Evolutionary conservation across 148 eudicot species (phyloP).

Genomic region (Beta vulgaris): DNA sequence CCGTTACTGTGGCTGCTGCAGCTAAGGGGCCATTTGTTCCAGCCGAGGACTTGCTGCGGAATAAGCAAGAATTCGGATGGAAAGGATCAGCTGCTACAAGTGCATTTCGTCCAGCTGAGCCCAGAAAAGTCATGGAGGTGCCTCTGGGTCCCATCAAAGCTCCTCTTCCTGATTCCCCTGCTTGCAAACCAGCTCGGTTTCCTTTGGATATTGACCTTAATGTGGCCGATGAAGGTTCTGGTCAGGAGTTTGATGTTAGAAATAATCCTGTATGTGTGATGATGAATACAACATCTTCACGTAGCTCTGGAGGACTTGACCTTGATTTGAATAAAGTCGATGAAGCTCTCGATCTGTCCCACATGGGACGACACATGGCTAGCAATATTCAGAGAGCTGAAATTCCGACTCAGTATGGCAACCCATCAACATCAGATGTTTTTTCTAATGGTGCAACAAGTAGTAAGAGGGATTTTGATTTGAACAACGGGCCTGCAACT

Average conservation of each 20-base stretch:
- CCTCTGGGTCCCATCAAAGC: conserved; percentile 24
- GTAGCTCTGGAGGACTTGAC: conserved; percentile 51
- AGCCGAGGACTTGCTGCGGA: conserved; percentile 58
- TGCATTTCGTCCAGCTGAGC: conserved; percentile 95
- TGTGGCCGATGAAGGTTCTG: conserved; percentile 70
- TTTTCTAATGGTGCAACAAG: conserved; percentile 35
- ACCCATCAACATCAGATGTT: conserved; percentile 30
- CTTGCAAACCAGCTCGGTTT: conserved; percentile 43
- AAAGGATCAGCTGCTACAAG: conserved; percentile 96
- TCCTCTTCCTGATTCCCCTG: conserved; percentile 30
- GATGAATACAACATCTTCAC: conserved; percentile 35
- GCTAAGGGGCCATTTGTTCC: conserved; percentile 71
- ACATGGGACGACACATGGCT: conserved; percentile 34
- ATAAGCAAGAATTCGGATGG: conserved; percentile 72
- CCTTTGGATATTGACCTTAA: conserved; percentile 82
- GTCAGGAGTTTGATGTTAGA: conserved; percentile 20
- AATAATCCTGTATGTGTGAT: conserved; percentile 16
- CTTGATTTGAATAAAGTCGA: conserved; percentile 81
- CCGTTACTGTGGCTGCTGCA: conserved; percentile 61
- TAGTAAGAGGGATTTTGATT: conserved; percentile 66
- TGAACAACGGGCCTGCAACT: conserved; percentile 73
- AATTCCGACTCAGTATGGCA: conserved; percentile 26
- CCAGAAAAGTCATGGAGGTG: conserved; percentile 52
- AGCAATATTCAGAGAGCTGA: conserved; percentile 38
- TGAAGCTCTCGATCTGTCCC: conserved; percentile 43